Evolutionary conservation across 2,329 filamentous ascomycete species (phyloP).

Genomic region (Ceratocystis cacaofunesta): DNA sequence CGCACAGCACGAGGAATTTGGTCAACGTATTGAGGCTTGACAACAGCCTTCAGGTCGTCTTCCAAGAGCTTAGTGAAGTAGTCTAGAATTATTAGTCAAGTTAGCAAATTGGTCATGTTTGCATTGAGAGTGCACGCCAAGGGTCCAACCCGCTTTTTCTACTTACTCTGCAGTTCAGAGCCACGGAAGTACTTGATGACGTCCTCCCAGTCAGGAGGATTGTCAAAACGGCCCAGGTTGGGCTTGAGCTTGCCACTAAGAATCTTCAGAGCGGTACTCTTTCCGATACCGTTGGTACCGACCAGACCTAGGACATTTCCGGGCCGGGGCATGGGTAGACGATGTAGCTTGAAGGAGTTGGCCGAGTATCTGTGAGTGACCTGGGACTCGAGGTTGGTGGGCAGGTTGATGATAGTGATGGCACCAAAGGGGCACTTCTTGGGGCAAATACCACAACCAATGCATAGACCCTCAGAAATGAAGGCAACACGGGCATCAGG

Average conservation of each 20-base stretch:
- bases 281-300: conserved; percentile 99
- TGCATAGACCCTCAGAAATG: conserved; percentile 90
- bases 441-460: conserved; percentile 97
- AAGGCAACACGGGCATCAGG: conserved; percentile 87
- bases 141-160: background rate
- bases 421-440: conserved; percentile 99
- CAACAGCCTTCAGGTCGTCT: conserved; percentile 91
- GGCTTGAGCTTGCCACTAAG: conserved; percentile 97
- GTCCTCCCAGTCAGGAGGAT: conserved; percentile 98
- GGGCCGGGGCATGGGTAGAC: conserved; percentile 86
- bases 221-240: conserved; percentile 86
- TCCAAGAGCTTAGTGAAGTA: conserved; percentile 98
- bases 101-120: background rate
- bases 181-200: conserved; percentile 97
- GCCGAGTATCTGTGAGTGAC: conserved; percentile 97
- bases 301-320: conserved; percentile 93
- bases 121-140: background rate
- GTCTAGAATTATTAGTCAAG: conserved; percentile 33
- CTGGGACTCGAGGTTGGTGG: conserved; percentile 95
- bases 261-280: conserved; percentile 99
- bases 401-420: conserved; percentile 99
- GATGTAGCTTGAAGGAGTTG: conserved; percentile 99
- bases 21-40: conserved; percentile 98
- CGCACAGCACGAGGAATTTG: conserved; percentile 91
- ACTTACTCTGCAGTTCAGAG: conserved; percentile 86